Evolutionary conservation across 345 rosid species (phyloP).

Genomic region (Populus tremula): DNA sequence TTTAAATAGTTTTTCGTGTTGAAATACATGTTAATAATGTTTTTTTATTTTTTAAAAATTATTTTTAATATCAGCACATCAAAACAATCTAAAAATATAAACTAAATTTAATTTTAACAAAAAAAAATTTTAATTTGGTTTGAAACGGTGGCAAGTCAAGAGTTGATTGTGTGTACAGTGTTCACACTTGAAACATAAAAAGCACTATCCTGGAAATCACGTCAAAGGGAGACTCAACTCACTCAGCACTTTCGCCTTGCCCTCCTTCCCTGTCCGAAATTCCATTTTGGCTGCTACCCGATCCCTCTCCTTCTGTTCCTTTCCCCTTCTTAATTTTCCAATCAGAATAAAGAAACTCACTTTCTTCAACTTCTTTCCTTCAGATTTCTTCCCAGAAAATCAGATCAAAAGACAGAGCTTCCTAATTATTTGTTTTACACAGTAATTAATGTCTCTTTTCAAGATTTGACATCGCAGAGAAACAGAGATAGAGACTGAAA

Average conservation of each 20-base stretch:
- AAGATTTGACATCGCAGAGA: neutral
- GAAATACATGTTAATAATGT: too few relatives aligned
- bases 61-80: too few relatives aligned
- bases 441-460: neutral
- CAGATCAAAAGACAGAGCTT: neutral
- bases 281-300: neutral
- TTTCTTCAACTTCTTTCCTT: neutral
- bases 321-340: neutral
- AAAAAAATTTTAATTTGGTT: too few relatives aligned
- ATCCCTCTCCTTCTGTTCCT: neutral
- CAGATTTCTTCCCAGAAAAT: neutral
- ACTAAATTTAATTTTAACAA: too few relatives aligned
- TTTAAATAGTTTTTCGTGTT: too few relatives aligned
- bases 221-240: conserved; percentile 1
- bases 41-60: too few relatives aligned
- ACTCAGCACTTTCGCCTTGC: neutral
- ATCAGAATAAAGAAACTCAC: neutral
- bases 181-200: neutral
- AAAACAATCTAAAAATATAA: too few relatives aligned
- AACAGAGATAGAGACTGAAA: neutral
- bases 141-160: too few relatives aligned
- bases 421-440: neutral
- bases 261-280: neutral
- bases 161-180: too few relatives aligned
- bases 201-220: neutral